Evolutionary conservation across 179 eudicot species (phyloP), one percentile per base, ranked within the genome.

Genomic region (Patellifolia procumbens): DNA sequence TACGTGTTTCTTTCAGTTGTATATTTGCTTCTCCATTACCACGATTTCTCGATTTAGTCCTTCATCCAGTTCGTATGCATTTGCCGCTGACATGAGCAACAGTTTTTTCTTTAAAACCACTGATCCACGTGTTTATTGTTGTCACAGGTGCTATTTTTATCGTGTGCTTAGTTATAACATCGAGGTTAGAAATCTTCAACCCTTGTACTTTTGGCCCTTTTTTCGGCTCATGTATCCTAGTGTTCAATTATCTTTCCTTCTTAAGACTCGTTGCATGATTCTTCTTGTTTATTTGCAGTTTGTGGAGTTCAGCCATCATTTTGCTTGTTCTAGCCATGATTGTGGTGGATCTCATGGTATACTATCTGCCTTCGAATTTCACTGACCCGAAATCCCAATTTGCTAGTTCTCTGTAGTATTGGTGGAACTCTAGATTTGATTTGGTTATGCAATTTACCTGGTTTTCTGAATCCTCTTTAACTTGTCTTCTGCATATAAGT

Each of bases 271-370:
- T 53, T 35, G 73, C 79, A 29, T 28, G 43, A 46, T 62, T 58
- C 34, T 37, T 72, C 46, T 70, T 64, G 60, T 37, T 39, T 39
- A 42, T 68, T 7, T 89, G 86, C 85, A 94, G 98, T 83, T 86
- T 94, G 53, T 92, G 98, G 97, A 89, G 88, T 74, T 94, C 97
- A 79, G 94, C 93, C 45, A 91, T 91, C 69, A 89, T 94, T 73
- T 82, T 94, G 67, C 93, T 94, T 26, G 97, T 94, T 73, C 81
- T 94, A 77, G 83, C 83, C 29, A 94, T 94, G 98, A 89, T 94
- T 80, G 82, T 94, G 58, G 92, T 92, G 83, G 98, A 94, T 86
- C 87, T 94, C 69, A 76, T 94, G 97, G 98, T 92, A 85, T 64
- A 62, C 64, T 70, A 58, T 78, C 65, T 76, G 53, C 65, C 73